Conservation (phyloP, 257 asterid genomes). For the Solanum lycopersicoides region DNA sequence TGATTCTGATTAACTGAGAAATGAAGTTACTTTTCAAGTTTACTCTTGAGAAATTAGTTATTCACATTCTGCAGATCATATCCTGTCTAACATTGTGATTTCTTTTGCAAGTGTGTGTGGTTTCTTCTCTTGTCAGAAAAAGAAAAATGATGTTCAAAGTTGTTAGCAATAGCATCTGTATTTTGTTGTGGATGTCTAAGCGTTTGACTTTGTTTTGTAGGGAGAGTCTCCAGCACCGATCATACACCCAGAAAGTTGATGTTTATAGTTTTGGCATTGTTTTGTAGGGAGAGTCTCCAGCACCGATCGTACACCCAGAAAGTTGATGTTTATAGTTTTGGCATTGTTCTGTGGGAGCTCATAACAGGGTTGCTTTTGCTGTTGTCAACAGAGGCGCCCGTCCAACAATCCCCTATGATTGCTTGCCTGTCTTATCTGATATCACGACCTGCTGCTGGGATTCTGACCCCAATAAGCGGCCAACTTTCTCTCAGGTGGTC, state of each 20-base stretch:
- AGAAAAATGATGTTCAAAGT: neutral
- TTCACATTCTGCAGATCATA: neutral
- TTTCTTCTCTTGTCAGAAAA: neutral
- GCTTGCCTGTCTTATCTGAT: conserved; percentile 66
- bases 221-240: conserved; percentile 97
- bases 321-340: conserved; percentile 89
- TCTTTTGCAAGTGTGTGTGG: neutral
- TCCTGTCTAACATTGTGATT: neutral
- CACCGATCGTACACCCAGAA: conserved; percentile 92
- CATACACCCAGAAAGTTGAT: conserved; percentile 90
- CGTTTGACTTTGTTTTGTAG: conserved; percentile 32
- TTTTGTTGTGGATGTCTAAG: neutral
- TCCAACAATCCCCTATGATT: conserved; percentile 69
- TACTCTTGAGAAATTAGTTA: neutral
- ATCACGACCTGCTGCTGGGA: conserved; percentile 96
- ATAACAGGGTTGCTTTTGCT: conserved; percentile 89
- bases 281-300: conserved; percentile 97
- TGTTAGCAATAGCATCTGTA: neutral
- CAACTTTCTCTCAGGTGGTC: conserved; percentile 70
- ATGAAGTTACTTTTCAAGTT: neutral
- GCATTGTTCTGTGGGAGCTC: too few relatives aligned
- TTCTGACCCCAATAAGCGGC: conserved; percentile 64
- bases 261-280: conserved; percentile 95
- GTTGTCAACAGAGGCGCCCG: conserved; percentile 93
- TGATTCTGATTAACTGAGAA: neutral